Conservation (phyloP, 352 stramenopile species). For the Thraustochytrium sp. region DNA sequence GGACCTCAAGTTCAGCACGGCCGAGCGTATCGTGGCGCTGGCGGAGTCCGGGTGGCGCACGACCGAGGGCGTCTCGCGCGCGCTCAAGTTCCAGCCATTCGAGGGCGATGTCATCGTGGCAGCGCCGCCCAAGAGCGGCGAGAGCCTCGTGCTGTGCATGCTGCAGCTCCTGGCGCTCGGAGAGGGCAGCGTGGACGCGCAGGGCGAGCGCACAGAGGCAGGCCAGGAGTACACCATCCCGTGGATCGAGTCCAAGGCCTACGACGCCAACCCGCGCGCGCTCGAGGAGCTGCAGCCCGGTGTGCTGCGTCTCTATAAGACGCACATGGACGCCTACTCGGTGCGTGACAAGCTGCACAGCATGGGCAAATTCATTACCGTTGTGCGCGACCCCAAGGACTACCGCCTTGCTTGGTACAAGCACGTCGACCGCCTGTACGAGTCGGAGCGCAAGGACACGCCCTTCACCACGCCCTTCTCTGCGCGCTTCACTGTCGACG, state of each 20-base stretch:
- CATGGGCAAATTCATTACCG: neutral
- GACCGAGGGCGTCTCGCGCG: neutral
- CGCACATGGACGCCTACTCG: neutral
- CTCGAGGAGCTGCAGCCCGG: slow-evolving; percentile 18
- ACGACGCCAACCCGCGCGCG: neutral
- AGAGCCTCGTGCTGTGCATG: slow-evolving; percentile 36
- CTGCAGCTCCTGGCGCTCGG: slow-evolving; percentile 1
- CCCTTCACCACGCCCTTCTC: neutral
- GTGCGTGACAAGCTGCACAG: neutral
- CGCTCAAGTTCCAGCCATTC: neutral
- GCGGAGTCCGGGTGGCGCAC: neutral
- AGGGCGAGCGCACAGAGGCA: neutral
- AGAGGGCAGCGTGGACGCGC: neutral
- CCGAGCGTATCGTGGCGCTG: neutral
- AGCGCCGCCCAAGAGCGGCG: neutral
- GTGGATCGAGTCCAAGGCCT: neutral
- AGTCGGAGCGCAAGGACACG: neutral
- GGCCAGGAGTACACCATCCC: neutral
- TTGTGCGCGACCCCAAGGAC: slow-evolving; percentile 31
- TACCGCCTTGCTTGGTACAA: neutral
- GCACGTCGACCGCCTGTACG: slow-evolving; percentile 14
- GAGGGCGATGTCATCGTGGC: slow-evolving; percentile 29
- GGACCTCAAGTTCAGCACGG: neutral
- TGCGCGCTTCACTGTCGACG: neutral
- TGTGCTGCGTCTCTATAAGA: slow-evolving; percentile 28